Evolutionary conservation across 345 rosid genomes (phyloP).

Genomic region (Conringia planisiliqua): DNA sequence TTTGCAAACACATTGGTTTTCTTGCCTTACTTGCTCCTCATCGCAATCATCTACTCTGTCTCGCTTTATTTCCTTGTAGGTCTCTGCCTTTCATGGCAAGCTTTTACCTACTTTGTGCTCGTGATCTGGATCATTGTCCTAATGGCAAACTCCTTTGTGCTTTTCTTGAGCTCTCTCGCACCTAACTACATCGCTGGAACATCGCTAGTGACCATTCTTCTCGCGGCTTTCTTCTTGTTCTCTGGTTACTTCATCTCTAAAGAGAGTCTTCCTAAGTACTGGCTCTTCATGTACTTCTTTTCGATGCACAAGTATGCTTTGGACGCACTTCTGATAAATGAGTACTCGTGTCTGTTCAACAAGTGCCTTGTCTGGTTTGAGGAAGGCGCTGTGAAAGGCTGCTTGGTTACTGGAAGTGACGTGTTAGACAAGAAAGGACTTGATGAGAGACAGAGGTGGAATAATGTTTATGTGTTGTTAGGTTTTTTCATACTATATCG

Average conservation of each 20-base stretch:
- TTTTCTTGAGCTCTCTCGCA: conserved; percentile 80
- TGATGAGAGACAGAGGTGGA: conserved; percentile 63
- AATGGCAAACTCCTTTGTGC: conserved; percentile 90
- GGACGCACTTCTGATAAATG: conserved; percentile 82
- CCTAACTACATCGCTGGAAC: conserved; percentile 95
- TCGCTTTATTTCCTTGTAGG: conserved; percentile 87
- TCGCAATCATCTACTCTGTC: conserved; percentile 62
- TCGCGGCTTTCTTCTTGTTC: conserved; percentile 83
- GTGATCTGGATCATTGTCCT: conserved; percentile 73
- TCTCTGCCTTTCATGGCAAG: conserved; percentile 72
- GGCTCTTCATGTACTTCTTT: conserved; percentile 91
- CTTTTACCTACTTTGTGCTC: conserved; percentile 68
- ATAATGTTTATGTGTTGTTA: conserved; percentile 62
- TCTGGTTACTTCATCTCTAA: conserved; percentile 89
- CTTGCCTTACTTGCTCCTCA: conserved; percentile 70
- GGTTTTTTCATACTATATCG: conserved; percentile 88
- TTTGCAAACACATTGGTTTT: conserved; percentile 84
- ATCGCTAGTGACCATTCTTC: conserved; percentile 65
- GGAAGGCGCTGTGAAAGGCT: conserved; percentile 48
- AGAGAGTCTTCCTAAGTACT: conserved; percentile 77
- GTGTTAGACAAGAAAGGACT: conserved; percentile 69
- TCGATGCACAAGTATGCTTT: conserved; percentile 94
- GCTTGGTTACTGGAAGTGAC: conserved; percentile 72
- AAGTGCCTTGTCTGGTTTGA: conserved; percentile 70
- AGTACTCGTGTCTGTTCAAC: conserved; percentile 69